These are phyloP conservation scores for Cercophora samala DNA, from an alignment of 495 filamentous ascomycete genomes.

Conservation along the genomic window DNA sequence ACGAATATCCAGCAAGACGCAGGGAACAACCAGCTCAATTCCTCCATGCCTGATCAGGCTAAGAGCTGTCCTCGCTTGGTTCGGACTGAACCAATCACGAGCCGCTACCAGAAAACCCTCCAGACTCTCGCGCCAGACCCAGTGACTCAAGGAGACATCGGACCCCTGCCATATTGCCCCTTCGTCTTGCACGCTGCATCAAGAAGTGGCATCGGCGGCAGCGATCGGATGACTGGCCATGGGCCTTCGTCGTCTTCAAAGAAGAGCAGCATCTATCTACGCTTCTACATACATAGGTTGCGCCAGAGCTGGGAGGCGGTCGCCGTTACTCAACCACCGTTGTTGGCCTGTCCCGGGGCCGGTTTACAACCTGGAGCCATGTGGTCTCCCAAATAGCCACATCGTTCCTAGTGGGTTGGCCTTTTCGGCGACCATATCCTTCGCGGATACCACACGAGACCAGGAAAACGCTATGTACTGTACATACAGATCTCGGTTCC, in stretches of 20 bases:
- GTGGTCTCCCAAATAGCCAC: not conserved
- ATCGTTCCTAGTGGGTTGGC: not conserved
- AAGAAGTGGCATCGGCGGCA: conserved; percentile 12
- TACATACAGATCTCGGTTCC: not conserved
- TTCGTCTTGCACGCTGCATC: conserved; percentile 23
- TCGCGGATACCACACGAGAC: not conserved
- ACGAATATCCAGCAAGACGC: conserved; percentile 7
- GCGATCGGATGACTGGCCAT: conserved; percentile 2
- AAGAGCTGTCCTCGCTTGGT: conserved; percentile 24
- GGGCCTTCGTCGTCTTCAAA: not conserved
- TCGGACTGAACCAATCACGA: conserved; percentile 24
- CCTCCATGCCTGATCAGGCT: conserved; percentile 27
- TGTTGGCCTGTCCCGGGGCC: not conserved
- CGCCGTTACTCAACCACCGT: not conserved
- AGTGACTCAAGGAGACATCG: conserved; percentile 24
- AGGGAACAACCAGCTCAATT: conserved; percentile 25
- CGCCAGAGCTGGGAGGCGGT: not conserved
- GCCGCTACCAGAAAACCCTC: conserved; percentile 7
- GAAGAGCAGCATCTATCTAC: not conserved
- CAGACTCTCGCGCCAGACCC: conserved; percentile 7
- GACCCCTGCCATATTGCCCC: conserved; percentile 21
- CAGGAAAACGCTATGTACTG: not conserved
- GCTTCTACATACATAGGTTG: not conserved
- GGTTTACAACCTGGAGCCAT: not conserved
- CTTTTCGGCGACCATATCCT: not conserved